phyloP scores from a whole-genome alignment of 331 rosid species.

The Rhamnella rubrinervis region DNA sequence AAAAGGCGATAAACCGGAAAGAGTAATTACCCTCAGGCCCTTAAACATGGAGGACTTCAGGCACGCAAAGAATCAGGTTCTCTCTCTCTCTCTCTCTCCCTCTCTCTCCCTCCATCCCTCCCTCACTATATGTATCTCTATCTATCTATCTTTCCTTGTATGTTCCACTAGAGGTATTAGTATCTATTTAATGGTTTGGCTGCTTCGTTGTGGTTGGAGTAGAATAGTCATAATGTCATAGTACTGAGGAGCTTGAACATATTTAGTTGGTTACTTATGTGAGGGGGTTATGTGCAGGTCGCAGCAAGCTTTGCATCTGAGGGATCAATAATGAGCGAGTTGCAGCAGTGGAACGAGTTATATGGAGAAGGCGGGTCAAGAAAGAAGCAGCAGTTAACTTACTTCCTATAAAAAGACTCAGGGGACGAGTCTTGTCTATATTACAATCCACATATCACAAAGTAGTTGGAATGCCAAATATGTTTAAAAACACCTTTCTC shows the following conservation, averaged over 20 bases:
- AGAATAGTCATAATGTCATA: too few relatives aligned
- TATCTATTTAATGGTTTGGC: too few relatives aligned
- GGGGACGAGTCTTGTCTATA: too few relatives aligned
- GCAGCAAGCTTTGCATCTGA: constrained; percentile 92
- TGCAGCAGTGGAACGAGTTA: constrained; percentile 86
- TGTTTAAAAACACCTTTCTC: not conserved
- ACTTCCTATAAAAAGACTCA: constrained; percentile 53
- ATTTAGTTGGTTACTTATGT: not conserved
- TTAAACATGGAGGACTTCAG: constrained; percentile 77
- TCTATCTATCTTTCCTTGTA: too few relatives aligned
- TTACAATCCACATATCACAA: too few relatives aligned
- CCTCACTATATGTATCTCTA: too few relatives aligned
- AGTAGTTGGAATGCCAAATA: not conserved
- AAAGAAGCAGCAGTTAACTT: constrained; percentile 76
- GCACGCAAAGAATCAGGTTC: constrained; percentile 79
- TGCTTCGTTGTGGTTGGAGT: too few relatives aligned
- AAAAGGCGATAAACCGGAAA: constrained; percentile 38
- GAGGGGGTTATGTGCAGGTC: constrained; percentile 39
- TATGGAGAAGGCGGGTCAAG: constrained; percentile 95
- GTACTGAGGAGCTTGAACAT: too few relatives aligned
- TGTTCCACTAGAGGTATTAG: too few relatives aligned
- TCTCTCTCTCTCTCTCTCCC: not conserved
- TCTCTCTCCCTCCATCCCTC: not conserved
- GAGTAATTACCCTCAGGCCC: constrained; percentile 69
- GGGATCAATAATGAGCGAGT: constrained; percentile 83